These are phyloP conservation scores for Diophrys appendiculata DNA, from an alignment of 73 alveolate genomes.

Conservation along the genomic window DNA sequence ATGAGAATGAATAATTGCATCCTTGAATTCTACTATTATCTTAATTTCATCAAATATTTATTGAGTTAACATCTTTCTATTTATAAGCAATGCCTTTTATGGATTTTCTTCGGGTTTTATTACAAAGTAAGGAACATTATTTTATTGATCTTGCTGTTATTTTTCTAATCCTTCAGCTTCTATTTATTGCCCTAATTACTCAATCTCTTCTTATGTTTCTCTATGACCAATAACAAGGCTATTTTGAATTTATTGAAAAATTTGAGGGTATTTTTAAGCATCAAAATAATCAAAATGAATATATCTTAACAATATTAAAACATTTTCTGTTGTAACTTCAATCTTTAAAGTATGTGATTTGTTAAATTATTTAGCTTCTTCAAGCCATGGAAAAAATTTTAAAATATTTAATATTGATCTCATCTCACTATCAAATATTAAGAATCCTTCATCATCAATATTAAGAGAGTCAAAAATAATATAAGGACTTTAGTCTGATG, in stretches of 20 bases:
- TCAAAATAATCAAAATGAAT: background rate
- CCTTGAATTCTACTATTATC: background rate
- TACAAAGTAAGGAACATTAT: no score
- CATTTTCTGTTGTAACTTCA: background rate
- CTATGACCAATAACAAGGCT: no score
- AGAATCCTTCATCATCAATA: background rate
- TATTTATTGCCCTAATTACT: no score
- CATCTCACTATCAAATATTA: background rate
- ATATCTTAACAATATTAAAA: background rate
- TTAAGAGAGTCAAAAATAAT: background rate
- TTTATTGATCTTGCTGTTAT: no score
- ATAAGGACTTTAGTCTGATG: background rate
- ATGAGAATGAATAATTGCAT: background rate
- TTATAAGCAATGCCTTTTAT: no score
- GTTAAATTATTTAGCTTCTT: background rate
- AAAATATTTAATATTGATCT: background rate
- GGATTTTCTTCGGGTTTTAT: no score
- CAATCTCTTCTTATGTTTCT: no score
- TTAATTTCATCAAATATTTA: background rate
- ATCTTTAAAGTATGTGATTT: background rate
- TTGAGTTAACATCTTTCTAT: no score
- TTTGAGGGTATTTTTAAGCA: background rate
- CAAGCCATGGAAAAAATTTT: background rate
- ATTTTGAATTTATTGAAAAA: background rate
- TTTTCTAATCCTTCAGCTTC: no score